phyloP scores from a whole-genome alignment of 208 protist genomes.

The Leishmania lainsoni region DNA sequence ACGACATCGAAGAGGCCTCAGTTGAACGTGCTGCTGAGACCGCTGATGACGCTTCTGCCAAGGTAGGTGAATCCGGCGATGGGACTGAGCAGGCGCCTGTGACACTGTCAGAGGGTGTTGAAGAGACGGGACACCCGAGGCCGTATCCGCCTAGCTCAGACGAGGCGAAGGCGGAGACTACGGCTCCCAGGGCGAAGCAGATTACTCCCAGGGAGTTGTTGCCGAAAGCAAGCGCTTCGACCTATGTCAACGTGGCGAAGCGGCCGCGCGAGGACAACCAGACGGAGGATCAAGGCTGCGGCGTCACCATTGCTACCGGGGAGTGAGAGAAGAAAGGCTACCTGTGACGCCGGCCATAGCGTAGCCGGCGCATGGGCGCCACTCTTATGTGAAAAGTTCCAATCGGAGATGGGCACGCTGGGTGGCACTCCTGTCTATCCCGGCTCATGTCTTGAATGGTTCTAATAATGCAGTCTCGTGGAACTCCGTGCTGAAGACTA shows the following conservation, averaged over 20 bases:
- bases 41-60: background rate
- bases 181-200: constrained; percentile 13
- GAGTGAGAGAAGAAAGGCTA: constrained; percentile 3
- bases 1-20: constrained; percentile 6
- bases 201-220: constrained; percentile 26
- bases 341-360: background rate
- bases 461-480: background rate
- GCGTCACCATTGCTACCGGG: constrained; percentile 13
- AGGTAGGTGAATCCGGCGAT: background rate
- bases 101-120: background rate
- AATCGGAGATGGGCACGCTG: background rate
- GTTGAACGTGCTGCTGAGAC: background rate
- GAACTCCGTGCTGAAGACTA: background rate
- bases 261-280: constrained; percentile 22
- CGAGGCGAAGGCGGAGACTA: constrained; percentile 27
- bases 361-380: background rate
- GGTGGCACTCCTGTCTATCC: background rate
- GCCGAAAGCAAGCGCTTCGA: constrained; percentile 7
- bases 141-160: background rate
- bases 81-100: background rate
- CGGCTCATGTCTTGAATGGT: background rate
- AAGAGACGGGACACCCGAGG: constrained; percentile 1
- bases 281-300: constrained; percentile 19
- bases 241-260: constrained; percentile 6
- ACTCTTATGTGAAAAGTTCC: background rate